Evolutionary conservation across 2,329 filamentous ascomycete genomes (phyloP).

Genomic region (Chrysoporthe cubensis): DNA sequence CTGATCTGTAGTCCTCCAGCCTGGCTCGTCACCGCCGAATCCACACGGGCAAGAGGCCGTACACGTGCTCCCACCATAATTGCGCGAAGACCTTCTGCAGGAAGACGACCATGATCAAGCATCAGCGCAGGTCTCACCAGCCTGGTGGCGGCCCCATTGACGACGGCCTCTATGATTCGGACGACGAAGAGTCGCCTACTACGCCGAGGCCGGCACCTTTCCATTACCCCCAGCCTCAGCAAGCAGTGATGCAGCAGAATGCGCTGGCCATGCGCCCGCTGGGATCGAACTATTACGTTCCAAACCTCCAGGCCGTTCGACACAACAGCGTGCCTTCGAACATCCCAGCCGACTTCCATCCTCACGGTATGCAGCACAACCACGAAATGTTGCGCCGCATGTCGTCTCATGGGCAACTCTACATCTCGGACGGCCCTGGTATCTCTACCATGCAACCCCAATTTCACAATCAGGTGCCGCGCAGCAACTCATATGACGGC

Average conservation of each 20-base stretch:
- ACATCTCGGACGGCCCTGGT: constrained; percentile 64
- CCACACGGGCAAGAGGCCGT: constrained; percentile 69
- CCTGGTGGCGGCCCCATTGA: constrained; percentile 60
- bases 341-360: constrained; percentile 33
- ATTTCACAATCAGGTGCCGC: constrained; percentile 19
- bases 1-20: constrained; percentile 59
- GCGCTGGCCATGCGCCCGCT: constrained; percentile 17
- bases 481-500: constrained; percentile 51
- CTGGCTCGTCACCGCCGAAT: constrained; percentile 68
- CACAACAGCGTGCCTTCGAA: constrained; percentile 53
- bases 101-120: constrained; percentile 73
- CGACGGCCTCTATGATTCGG: constrained; percentile 57
- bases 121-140: constrained; percentile 65
- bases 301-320: constrained; percentile 46
- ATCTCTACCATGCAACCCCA: constrained; percentile 65
- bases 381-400: constrained; percentile 50
- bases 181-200: constrained; percentile 60
- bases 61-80: constrained; percentile 63
- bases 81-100: constrained; percentile 72
- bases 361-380: constrained; percentile 15
- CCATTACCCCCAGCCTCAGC: constrained; percentile 11
- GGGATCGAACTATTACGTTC: constrained; percentile 50
- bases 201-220: constrained; percentile 54
- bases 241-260: constrained; percentile 17
- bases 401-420: constrained; percentile 46